Percentiles rank a stretch among this genome's conserved stretches.
phyloP scores from a whole-genome alignment of 2,329 filamentous ascomycete genomes.

The Neopestalotiopsis sp. region DNA sequence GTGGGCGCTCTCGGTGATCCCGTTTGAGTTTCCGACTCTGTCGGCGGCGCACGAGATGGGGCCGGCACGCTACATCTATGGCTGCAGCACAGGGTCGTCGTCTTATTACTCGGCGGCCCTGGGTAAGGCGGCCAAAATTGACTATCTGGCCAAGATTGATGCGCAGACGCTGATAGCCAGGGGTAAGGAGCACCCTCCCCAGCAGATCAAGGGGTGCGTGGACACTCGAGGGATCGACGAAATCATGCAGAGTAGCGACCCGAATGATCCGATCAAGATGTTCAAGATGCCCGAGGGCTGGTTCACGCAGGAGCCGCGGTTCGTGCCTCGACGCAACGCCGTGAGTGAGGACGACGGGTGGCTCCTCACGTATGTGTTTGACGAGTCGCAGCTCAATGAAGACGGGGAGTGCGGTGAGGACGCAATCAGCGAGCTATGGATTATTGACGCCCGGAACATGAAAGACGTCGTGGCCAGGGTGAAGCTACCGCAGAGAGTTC shows the following conservation, averaged over 20 bases:
- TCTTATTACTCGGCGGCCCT: slow-evolving; percentile 62
- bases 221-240: slow-evolving; percentile 60
- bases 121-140: slow-evolving; percentile 70
- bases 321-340: slow-evolving; percentile 54
- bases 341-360: slow-evolving; percentile 68
- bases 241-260: slow-evolving; percentile 50
- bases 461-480: slow-evolving; percentile 62
- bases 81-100: slow-evolving; percentile 64
- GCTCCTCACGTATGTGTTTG: slow-evolving; percentile 72
- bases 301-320: slow-evolving; percentile 71
- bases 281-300: slow-evolving; percentile 65
- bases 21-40: slow-evolving; percentile 72
- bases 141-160: slow-evolving; percentile 68
- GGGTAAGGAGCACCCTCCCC: slow-evolving; percentile 51
- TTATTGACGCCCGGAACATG: slow-evolving; percentile 70
- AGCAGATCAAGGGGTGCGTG: slow-evolving; percentile 63
- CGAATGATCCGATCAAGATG: slow-evolving; percentile 61
- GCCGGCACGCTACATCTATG: slow-evolving; percentile 66
- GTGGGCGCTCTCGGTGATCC: slow-evolving; percentile 67
- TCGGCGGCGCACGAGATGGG: slow-evolving; percentile 60
- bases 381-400: slow-evolving; percentile 66
- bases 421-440: slow-evolving; percentile 68
- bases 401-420: slow-evolving; percentile 48
- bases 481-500: slow-evolving; percentile 67
- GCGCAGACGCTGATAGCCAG: slow-evolving; percentile 54